Evolutionary conservation across 345 rosid genomes (phyloP).

Genomic region (Eucalyptus pauciflora): DNA sequence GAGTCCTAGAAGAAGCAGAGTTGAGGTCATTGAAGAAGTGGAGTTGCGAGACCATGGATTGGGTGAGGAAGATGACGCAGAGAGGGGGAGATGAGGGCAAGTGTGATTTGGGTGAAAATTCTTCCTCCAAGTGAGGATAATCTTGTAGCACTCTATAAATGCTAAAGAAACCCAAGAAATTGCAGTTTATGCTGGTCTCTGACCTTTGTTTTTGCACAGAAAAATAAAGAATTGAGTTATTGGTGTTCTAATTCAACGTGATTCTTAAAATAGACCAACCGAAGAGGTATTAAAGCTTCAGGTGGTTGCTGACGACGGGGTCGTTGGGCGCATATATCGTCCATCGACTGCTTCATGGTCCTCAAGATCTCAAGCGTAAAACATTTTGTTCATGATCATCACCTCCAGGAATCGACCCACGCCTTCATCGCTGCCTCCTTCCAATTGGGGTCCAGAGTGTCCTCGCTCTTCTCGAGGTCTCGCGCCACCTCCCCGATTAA

Average conservation of each 20-base stretch:
- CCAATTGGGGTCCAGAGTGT: neutral
- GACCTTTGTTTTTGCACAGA: too few relatives aligned
- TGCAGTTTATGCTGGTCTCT: too few relatives aligned
- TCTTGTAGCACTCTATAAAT: neutral
- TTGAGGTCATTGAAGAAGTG: too few relatives aligned
- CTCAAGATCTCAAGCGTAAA: neutral
- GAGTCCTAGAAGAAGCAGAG: too few relatives aligned
- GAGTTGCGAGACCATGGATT: too few relatives aligned
- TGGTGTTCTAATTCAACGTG: neutral
- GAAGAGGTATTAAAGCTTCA: neutral
- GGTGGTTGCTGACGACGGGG: too few relatives aligned
- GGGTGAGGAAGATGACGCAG: too few relatives aligned
- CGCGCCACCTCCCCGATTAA: accelerated
- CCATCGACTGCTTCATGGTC: neutral
- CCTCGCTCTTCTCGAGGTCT: too few relatives aligned
- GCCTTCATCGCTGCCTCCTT: neutral
- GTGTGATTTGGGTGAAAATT: neutral
- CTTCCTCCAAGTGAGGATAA: neutral
- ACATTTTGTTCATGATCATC: neutral
- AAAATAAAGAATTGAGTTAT: too few relatives aligned
- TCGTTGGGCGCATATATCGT: too few relatives aligned
- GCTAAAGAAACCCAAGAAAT: too few relatives aligned
- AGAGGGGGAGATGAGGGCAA: neutral
- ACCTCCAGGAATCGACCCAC: neutral
- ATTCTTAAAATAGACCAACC: neutral